phyloP scores from a whole-genome alignment of 768 basidiomycete genomes.

The Lepiota subincarnata region DNA sequence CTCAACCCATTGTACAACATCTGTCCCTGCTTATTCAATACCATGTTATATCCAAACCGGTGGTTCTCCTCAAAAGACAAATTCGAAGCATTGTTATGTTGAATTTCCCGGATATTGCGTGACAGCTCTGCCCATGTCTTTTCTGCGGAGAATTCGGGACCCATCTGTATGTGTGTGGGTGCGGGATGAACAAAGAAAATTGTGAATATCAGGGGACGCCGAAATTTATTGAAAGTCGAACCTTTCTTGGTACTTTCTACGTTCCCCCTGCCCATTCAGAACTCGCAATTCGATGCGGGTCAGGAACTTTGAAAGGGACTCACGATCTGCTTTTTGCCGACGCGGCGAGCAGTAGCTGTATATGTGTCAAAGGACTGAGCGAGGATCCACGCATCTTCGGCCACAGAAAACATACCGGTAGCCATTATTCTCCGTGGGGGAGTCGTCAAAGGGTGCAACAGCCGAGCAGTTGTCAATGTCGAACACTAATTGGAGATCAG shows the following conservation, averaged over 20 bases:
- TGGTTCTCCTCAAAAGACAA: slow-evolving; percentile 82
- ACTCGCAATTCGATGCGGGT: not conserved
- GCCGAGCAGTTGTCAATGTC: not conserved
- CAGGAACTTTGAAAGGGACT: slow-evolving; percentile 18
- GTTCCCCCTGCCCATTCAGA: slow-evolving; percentile 1
- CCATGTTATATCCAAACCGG: slow-evolving; percentile 92
- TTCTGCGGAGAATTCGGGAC: slow-evolving; percentile 69
- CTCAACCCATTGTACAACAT: slow-evolving; percentile 84
- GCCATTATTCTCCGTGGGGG: slow-evolving; percentile 12
- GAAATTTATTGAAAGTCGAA: no score
- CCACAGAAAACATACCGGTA: slow-evolving; percentile 11
- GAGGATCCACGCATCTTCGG: not conserved
- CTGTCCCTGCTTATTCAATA: slow-evolving; percentile 79
- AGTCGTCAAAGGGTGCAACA: not conserved
- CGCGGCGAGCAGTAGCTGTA: slow-evolving; percentile 29
- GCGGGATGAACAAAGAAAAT: not conserved
- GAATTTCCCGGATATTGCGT: slow-evolving; percentile 88
- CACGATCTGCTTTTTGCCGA: slow-evolving; percentile 37
- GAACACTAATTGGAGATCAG: not conserved
- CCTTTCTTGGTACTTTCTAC: slow-evolving; percentile 48
- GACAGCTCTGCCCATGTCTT: slow-evolving; percentile 82
- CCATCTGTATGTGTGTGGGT: slow-evolving; percentile 46
- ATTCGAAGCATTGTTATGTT: slow-evolving; percentile 86
- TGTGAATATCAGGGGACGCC: no score
- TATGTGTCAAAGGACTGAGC: not conserved